A percentile compares a stretch with the other conserved stretches of the same genome.
phyloP scores from a whole-genome alignment of 106 monocot species.

The Chionographis japonica region DNA sequence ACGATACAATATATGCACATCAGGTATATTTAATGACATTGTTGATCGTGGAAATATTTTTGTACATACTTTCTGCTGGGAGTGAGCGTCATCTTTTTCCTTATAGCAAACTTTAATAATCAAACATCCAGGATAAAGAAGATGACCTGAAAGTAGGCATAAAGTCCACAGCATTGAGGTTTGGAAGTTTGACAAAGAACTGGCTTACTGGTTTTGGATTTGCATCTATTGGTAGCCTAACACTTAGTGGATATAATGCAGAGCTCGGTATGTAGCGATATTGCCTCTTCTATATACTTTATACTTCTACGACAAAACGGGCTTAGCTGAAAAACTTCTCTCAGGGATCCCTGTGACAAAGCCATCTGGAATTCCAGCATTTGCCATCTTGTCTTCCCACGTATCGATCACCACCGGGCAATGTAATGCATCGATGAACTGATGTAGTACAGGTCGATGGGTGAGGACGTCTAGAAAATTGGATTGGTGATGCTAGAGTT shows the following conservation, averaged over 20 bases:
- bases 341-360: too few species aligned
- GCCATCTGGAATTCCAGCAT: too few species aligned
- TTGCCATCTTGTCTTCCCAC: too few species aligned
- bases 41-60: not conserved
- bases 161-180: conserved; percentile 95
- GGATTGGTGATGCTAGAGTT: too few species aligned
- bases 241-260: conserved; percentile 75
- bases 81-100: not conserved
- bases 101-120: not conserved
- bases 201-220: conserved; percentile 82
- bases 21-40: conserved; percentile 36
- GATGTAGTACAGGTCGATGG: too few species aligned
- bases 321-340: too few species aligned
- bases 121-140: conserved; percentile 74
- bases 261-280: conserved; percentile 56
- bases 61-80: not conserved
- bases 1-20: conserved; percentile 99
- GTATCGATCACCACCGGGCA: too few species aligned
- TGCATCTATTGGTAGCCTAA: conserved; percentile 63
- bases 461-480: too few species aligned
- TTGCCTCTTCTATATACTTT: not conserved
- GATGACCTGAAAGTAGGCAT: conserved; percentile 94
- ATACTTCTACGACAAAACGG: too few species aligned
- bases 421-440: too few species aligned
- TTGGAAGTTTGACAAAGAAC: conserved; percentile 65